These are phyloP conservation scores for Penicillium roqueforti DNA, from an alignment of 495 filamentous ascomycete species.

Conservation along the genomic window DNA sequence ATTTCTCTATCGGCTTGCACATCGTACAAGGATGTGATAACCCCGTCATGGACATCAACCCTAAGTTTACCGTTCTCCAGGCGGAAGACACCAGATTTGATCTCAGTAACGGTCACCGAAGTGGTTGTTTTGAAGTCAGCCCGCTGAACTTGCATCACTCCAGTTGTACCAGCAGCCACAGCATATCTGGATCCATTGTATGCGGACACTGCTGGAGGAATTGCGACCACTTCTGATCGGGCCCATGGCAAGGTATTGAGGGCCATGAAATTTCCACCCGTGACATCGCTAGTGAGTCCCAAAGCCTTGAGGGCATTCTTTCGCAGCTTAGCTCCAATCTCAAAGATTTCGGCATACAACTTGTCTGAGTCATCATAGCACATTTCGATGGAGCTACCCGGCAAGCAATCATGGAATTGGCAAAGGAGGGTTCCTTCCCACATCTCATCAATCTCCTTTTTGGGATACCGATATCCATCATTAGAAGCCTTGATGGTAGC, in stretches of 20 bases:
- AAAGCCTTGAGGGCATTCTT: conserved; percentile 63
- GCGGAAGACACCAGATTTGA: conserved; percentile 66
- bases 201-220: conserved; percentile 40
- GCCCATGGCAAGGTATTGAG: conserved; percentile 84
- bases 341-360: conserved; percentile 79
- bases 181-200: conserved; percentile 41
- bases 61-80: conserved; percentile 71
- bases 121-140: conserved; percentile 43
- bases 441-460: conserved; percentile 84
- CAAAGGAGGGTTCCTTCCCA: conserved; percentile 86
- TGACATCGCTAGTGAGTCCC: conserved; percentile 46
- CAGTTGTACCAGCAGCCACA: conserved; percentile 41
- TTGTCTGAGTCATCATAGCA: conserved; percentile 90
- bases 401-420: conserved; percentile 96
- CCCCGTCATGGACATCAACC: conserved; percentile 66
- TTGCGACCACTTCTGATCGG: conserved; percentile 64
- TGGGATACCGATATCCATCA: conserved; percentile 75
- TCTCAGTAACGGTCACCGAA: conserved; percentile 59
- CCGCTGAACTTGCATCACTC: conserved; percentile 46
- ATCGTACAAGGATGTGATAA: conserved; percentile 80
- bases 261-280: conserved; percentile 41
- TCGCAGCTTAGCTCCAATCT: conserved; percentile 66
- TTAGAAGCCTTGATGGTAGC: conserved; percentile 64
- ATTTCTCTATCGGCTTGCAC: conserved; percentile 65
- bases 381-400: conserved; percentile 95